A percentile compares a stretch with the other conserved stretches of the same genome.
These are phyloP conservation scores for Abelmoschus esculentus DNA, from an alignment of 345 rosid species.

Conservation along the genomic window DNA sequence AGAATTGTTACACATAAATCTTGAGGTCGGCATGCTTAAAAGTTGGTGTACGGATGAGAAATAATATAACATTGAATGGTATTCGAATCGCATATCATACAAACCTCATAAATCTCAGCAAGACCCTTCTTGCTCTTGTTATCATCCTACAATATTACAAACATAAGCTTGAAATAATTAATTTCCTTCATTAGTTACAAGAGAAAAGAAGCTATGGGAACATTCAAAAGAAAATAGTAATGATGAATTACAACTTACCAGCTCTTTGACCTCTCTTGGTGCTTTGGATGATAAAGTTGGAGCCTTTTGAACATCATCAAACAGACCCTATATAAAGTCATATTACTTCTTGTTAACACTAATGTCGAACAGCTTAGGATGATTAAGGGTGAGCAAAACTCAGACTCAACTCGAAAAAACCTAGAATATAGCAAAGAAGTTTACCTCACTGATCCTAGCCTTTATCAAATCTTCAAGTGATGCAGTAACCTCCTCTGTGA, in stretches of 20 bases:
- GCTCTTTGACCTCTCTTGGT: slow-evolving; percentile 59
- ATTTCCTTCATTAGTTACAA: neutral
- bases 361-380: neutral
- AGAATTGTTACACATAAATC: neutral
- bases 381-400: too few species aligned
- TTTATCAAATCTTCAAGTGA: slow-evolving; percentile 82
- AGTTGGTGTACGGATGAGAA: neutral
- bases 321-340: neutral
- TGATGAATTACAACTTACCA: slow-evolving; percentile 37
- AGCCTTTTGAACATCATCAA: slow-evolving; percentile 9
- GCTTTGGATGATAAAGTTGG: slow-evolving; percentile 17
- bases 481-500: slow-evolving; percentile 88
- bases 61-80: neutral
- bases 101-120: slow-evolving; percentile 95
- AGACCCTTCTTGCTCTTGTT: slow-evolving; percentile 92
- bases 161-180: neutral
- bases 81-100: slow-evolving; percentile 13
- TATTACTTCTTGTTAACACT: neutral
- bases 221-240: neutral
- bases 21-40: neutral
- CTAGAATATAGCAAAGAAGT: neutral
- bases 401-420: neutral
- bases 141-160: slow-evolving; percentile 59
- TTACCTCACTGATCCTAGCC: slow-evolving; percentile 68
- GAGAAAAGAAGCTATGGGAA: neutral